Base-by-base conservation (phyloP, 495 filamentous ascomycete genomes). In the Penicillium malachiteum region DNA sequence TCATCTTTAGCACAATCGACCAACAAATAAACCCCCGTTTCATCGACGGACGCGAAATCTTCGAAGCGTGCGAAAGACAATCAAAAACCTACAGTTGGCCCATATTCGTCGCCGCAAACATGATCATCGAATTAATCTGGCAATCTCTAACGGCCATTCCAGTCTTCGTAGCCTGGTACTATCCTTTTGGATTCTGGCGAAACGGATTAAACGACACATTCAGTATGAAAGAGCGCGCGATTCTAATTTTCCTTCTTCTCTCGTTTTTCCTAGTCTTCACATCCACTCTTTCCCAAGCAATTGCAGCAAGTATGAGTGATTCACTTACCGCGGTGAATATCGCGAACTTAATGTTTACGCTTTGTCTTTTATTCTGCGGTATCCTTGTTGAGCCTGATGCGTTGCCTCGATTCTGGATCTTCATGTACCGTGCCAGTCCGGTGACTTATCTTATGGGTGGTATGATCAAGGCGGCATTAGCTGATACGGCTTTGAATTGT, bases 1-100 rank as follows among this genome's bases (percentile, higher is more conserved):
- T 48, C 9, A 58, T 55, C 10, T 58, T 58, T 34, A 26, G 33
- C 31, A 38, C 44, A 0, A 3, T 58, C 11, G 48, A 47, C 1
- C 47, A 58, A 18, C 59, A 62, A 47, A 51, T 51, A 7, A 51
- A 41, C 6, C 48, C 48, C 4, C 10, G 16, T 3, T 51, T 51
- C 12, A 30, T 51, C 17, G n/a, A 18, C 5, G 5, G 41, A 7
- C 16, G 90, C 46, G 75, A 78, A 1, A 76, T 93, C 0, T 95
- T 90, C 66, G 90, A 94, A 66, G 84, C 81, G n/a, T 86, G 89
- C 17, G 90, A 95, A 71, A 83, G 88, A 3, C 88, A 86, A 1
- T 87, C 85, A 48, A 91, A 90, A 67, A 83, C 85, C 2, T 95
- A 92, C 67, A 74, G 79, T 44, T 91, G 89, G 83, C 75, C 85